These are phyloP conservation scores for Neocucurbitaria cava DNA, from an alignment of 2,329 filamentous ascomycete species.

Conservation along the genomic window DNA sequence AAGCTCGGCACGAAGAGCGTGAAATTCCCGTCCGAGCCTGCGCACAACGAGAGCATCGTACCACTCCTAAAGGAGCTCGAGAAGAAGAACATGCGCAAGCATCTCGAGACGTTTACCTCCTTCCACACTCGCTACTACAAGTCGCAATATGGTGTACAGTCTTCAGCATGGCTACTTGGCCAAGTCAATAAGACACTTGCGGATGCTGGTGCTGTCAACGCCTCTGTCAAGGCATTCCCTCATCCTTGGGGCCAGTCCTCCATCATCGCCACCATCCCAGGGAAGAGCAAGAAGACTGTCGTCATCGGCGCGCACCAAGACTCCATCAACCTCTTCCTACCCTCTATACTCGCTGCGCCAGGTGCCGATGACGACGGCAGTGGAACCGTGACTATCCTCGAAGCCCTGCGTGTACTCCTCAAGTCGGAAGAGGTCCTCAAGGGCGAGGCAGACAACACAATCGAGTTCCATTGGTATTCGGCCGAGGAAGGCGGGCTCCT, in stretches of 20 bases:
- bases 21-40: conserved; percentile 71
- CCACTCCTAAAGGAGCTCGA: conserved; percentile 73
- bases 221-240: conserved; percentile 74
- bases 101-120: conserved; percentile 78
- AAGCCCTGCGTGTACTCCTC: conserved; percentile 83
- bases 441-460: conserved; percentile 79
- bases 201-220: conserved; percentile 73
- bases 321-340: conserved; percentile 91
- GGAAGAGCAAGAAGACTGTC: conserved; percentile 81
- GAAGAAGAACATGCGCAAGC: conserved; percentile 76
- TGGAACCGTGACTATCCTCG: conserved; percentile 91
- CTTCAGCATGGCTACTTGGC: conserved; percentile 83
- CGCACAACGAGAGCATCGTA: conserved; percentile 69
- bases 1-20: conserved; percentile 52
- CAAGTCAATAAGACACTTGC: conserved; percentile 76
- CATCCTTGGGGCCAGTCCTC: conserved; percentile 91
- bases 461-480: conserved; percentile 97
- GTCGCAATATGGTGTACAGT: conserved; percentile 79
- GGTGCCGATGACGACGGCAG: conserved; percentile 96
- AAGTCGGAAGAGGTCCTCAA: conserved; percentile 72
- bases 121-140: conserved; percentile 87
- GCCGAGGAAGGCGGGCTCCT: conserved; percentile 88
- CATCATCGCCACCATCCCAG: conserved; percentile 90
- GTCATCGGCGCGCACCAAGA: conserved; percentile 84
- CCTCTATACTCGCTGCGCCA: conserved; percentile 81